These are phyloP conservation scores for Leccinum longicurvipes DNA, from an alignment of 768 basidiomycete genomes.

Conservation along the genomic window DNA sequence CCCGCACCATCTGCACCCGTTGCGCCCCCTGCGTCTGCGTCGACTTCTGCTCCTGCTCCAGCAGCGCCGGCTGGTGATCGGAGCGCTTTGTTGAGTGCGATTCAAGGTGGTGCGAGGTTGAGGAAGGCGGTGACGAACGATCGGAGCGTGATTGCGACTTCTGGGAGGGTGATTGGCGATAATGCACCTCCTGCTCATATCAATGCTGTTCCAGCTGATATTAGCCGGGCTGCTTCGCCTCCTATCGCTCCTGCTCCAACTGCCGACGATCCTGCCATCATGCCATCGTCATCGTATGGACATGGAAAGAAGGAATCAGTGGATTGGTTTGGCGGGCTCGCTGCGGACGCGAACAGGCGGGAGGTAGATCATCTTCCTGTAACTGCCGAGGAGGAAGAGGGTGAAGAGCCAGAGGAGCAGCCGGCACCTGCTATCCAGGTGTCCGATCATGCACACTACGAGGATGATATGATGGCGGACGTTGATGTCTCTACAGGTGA, in stretches of 20 bases:
- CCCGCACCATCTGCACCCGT: conserved; percentile 27
- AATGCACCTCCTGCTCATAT: conserved; percentile 68
- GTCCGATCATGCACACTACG: conserved; percentile 41
- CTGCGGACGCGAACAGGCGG: conserved; percentile 57
- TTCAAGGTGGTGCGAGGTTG: conserved; percentile 72
- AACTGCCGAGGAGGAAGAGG: conserved; percentile 63
- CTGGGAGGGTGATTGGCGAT: conserved; percentile 81
- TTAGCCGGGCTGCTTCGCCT: conserved; percentile 30
- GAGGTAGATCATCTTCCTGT: conserved; percentile 43
- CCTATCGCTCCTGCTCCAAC: conserved; percentile 14
- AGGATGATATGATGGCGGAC: conserved; percentile 54
- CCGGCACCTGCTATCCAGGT: conserved; percentile 57
- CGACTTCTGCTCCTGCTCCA: conserved; percentile 37
- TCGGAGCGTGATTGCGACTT: conserved; percentile 63
- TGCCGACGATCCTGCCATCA: conserved; percentile 15
- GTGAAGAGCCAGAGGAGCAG: conserved; percentile 32
- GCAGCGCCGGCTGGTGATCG: conserved; percentile 50
- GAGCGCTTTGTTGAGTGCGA: conserved; percentile 70
- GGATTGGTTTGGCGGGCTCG: conserved; percentile 89
- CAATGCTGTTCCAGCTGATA: conserved; percentile 37
- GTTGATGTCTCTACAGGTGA: conserved; percentile 66
- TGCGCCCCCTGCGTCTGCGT: conserved; percentile 24
- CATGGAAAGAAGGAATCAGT: conserved; percentile 70
- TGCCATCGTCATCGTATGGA: conserved; percentile 19
- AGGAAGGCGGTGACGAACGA: conserved; percentile 80